phyloP scores from a whole-genome alignment of 75 land plant species.

The Pinus albicaulis region DNA sequence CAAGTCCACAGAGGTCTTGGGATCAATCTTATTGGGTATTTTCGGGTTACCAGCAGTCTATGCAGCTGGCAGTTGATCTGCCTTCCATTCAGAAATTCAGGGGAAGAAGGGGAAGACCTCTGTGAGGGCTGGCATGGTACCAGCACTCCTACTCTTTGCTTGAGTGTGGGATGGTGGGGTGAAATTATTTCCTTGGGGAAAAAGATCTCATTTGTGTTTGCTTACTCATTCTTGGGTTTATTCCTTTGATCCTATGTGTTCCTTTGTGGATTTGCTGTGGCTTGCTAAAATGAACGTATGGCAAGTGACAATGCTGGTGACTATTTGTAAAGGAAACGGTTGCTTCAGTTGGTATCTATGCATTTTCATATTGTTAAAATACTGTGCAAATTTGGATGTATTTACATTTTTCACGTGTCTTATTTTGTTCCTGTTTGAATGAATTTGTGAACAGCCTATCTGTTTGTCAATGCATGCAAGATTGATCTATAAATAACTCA shows the following conservation, averaged over 20 bases:
- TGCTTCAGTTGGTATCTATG: not conserved
- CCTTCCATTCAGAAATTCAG: no score
- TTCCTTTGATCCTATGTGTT: not conserved
- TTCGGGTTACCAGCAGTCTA: no score
- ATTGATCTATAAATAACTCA: not conserved
- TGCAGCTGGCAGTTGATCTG: no score
- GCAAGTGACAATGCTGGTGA: not conserved
- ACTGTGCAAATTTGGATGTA: not conserved
- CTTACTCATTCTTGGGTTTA: not conserved
- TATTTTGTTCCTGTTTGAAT: not conserved
- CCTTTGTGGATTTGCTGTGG: not conserved
- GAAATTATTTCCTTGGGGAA: not conserved
- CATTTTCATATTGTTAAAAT: not conserved
- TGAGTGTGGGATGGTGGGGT: no score
- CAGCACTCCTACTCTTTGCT: no score
- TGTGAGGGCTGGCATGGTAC: no score
- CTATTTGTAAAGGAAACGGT: not conserved
- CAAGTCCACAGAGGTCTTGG: no score
- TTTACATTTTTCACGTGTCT: not conserved
- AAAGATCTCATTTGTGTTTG: not conserved
- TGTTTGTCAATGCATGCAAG: not conserved
- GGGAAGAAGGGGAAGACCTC: no score
- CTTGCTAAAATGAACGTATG: not conserved
- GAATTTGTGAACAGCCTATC: not conserved
- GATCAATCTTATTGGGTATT: no score